phyloP scores from a whole-genome alignment of 345 rosid genomes.

The Lumnitzera littorea region DNA sequence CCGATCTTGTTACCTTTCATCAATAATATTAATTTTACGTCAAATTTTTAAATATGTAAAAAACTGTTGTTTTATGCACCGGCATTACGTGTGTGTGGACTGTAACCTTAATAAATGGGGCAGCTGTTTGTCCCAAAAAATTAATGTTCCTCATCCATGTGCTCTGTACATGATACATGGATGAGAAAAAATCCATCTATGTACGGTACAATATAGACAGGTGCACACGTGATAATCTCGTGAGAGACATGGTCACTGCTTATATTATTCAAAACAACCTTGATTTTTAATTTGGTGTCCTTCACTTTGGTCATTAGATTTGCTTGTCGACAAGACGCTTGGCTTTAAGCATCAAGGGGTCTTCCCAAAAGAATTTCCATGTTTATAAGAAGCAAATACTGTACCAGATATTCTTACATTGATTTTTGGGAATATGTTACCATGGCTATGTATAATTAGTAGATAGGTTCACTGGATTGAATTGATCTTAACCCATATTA shows the following conservation, averaged over 20 bases:
- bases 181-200: slow-evolving; percentile 16
- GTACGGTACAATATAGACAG: slow-evolving; percentile 14
- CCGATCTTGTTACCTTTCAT: too few relatives aligned
- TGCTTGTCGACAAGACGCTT: slow-evolving; percentile 2
- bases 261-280: slow-evolving; percentile 15
- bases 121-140: slow-evolving; percentile 17
- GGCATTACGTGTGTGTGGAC: background rate
- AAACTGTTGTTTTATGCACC: too few relatives aligned
- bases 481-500: too few relatives aligned
- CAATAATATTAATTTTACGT: too few relatives aligned
- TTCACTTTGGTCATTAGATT: background rate
- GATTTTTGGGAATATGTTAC: too few relatives aligned
- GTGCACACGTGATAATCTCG: slow-evolving; percentile 32
- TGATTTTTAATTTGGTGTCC: slow-evolving; percentile 14
- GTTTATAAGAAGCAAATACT: too few relatives aligned
- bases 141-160: slow-evolving; percentile 1
- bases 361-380: too few relatives aligned
- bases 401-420: too few relatives aligned
- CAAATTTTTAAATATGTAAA: too few relatives aligned
- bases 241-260: slow-evolving; percentile 34
- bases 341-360: too few relatives aligned
- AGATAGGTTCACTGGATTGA: too few relatives aligned
- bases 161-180: background rate
- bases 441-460: too few relatives aligned
- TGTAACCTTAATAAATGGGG: slow-evolving; percentile 10